Evolutionary conservation across 352 stramenopile genomes (phyloP).

Genomic region (Globisporangium carolinianum): DNA sequence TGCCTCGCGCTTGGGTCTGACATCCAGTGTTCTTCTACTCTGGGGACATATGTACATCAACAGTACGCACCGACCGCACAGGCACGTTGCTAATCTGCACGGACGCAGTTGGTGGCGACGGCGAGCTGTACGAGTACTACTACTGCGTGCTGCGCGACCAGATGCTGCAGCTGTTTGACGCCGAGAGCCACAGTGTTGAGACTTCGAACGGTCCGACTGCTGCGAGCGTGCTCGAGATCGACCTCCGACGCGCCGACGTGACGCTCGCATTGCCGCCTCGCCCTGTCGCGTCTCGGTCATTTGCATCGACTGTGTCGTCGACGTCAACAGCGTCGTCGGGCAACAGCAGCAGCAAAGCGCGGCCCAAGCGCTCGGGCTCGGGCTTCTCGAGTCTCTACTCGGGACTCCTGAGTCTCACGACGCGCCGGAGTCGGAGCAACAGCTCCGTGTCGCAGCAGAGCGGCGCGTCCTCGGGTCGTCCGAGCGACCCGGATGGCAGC

Average conservation of each 20-base stretch:
- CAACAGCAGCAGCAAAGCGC: conserved; percentile 1
- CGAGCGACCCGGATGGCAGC: conserved; percentile 10
- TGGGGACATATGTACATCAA: neutral
- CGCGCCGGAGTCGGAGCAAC: conserved; percentile 8
- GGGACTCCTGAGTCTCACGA: conserved; percentile 4
- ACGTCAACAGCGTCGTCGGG: too few relatives aligned
- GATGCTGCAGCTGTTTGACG: conserved; percentile 28
- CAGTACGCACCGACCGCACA: conserved; percentile 21
- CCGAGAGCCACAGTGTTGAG: conserved; percentile 7
- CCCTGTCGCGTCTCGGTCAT: neutral
- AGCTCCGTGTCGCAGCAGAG: conserved; percentile 8
- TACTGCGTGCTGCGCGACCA: conserved; percentile 26
- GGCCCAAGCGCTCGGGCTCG: neutral
- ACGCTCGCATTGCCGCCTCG: conserved; percentile 24
- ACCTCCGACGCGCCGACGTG: conserved; percentile 28
- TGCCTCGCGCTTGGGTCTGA: neutral
- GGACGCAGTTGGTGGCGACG: neutral
- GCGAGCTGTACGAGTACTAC: conserved; percentile 26
- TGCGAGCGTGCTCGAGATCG: conserved; percentile 25
- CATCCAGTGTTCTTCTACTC: neutral
- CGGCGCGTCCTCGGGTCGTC: neutral
- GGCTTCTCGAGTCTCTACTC: conserved; percentile 4
- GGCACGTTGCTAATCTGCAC: conserved; percentile 23
- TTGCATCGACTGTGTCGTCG: too few relatives aligned
- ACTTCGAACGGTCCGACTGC: neutral